Evolutionary conservation across 2,329 filamentous ascomycete genomes (phyloP), one percentile per base, ranked within the genome.

Genomic region (Orbilia oligospora): DNA sequence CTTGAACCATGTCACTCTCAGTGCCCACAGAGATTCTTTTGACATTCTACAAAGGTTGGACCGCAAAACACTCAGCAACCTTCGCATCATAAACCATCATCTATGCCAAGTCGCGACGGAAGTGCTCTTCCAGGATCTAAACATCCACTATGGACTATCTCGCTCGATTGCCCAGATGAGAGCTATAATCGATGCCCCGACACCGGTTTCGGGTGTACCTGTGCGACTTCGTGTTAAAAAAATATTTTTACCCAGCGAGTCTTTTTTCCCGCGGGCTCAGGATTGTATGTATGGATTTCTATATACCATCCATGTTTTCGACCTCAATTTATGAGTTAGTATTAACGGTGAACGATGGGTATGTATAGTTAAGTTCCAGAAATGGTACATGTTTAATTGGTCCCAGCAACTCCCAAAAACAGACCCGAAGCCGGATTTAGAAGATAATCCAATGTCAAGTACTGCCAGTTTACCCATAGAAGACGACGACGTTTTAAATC

Each of bases 221-320:
- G 20, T 44, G 14, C 18, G 20, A 10, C 33, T 27, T 5, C 44
- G 56, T 18, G 14, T 61, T 1, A 61, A 27, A 20, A 61, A n/a
- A n/a, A 16, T 61, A 5, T 61, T 61, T 44, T 36, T 61, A 27
- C 56, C 56, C n/a, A 61, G 56, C 56, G 56, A 61, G 33, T 61
- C 56, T 8, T 61, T 61, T 44, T 61, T 44, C 36, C 56, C 56
- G 12, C 33, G 20, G 9, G 56, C 56, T 27, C 4, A 61, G 5
- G 4, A 58, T n/a, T 24, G 33, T 61, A 61, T 33, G 33, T 38
- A 4, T 24, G n/a, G n/a, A n/a, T 38, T 38, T 9, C 8, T 46
- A 46, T 46, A 30, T 30, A n/a, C 27, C 3, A 30, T 6, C 6
- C 27, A 3, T 30, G 27, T 30, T 44, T n/a, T n/a, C n/a, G n/a